Conservation (phyloP, 352 stramenopile genomes). For the Globisporangium splendens region DNA sequence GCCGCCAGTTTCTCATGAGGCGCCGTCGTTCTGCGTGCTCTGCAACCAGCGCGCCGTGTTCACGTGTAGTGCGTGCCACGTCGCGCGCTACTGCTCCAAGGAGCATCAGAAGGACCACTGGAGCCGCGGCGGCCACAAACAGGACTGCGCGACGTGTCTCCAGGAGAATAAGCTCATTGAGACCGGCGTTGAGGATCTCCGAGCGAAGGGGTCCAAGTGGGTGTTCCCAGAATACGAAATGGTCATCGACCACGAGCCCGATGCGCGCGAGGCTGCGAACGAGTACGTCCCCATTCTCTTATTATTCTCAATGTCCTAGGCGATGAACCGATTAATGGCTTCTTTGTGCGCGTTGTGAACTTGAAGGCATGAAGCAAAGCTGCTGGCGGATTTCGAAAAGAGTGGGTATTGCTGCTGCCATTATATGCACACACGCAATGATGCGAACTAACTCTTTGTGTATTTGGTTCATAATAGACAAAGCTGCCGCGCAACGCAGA, state of each 20-base stretch:
- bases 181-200: slow-evolving; percentile 30
- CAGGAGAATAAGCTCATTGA: slow-evolving; percentile 30
- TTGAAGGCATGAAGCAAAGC: slow-evolving; percentile 49
- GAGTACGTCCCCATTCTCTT: slow-evolving; percentile 28
- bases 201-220: slow-evolving; percentile 59
- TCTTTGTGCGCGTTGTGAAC: not conserved
- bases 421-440: not conserved
- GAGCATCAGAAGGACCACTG: slow-evolving; percentile 80
- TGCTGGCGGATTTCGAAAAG: slow-evolving; percentile 70
- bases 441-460: not conserved
- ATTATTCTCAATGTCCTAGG: slow-evolving; percentile 1
- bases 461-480: slow-evolving; percentile 15
- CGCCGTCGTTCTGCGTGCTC: slow-evolving; percentile 35
- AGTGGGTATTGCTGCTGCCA: slow-evolving; percentile 23
- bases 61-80: slow-evolving; percentile 68
- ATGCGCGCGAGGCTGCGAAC: slow-evolving; percentile 53
- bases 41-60: slow-evolving; percentile 63
- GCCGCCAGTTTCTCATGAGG: slow-evolving; percentile 2
- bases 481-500: not conserved
- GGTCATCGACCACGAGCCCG: slow-evolving; percentile 77
- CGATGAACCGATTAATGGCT: slow-evolving; percentile 1
- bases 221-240: slow-evolving; percentile 72
- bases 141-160: slow-evolving; percentile 43
- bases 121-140: slow-evolving; percentile 61
- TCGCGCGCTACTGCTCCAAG: slow-evolving; percentile 79